Evolutionary conservation across 257 asterid genomes (phyloP).

Genomic region (Ehretia macrophylla): DNA sequence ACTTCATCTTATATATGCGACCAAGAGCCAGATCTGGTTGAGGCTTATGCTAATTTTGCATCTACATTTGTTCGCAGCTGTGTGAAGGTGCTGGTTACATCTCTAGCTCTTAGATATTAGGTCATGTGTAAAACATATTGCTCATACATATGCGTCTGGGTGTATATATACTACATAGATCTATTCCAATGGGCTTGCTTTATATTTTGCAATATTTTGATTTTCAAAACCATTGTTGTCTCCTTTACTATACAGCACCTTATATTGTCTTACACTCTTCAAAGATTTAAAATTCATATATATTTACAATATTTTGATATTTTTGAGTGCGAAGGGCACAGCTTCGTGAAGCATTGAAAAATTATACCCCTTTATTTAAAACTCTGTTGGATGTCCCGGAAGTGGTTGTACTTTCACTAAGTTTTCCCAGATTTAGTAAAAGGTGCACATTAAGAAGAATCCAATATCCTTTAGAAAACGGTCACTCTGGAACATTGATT

Average conservation of each 20-base stretch:
- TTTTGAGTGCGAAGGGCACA: not conserved
- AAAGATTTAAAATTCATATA: too few relatives aligned
- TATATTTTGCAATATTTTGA: too few relatives aligned
- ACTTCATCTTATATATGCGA: conserved; percentile 89
- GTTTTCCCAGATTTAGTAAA: too few relatives aligned
- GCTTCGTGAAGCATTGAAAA: not conserved
- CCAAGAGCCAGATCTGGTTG: conserved; percentile 94
- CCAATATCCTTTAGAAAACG: too few relatives aligned
- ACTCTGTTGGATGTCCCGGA: not conserved
- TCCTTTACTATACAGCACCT: too few relatives aligned
- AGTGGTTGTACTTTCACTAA: not conserved
- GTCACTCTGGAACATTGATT: too few relatives aligned
- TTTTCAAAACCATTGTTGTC: too few relatives aligned
- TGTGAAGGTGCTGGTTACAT: conserved; percentile 49
- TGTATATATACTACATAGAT: not conserved
- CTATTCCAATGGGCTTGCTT: too few relatives aligned
- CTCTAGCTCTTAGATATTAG: conserved; percentile 13
- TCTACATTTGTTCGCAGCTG: conserved; percentile 69
- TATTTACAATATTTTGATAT: not conserved
- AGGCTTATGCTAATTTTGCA: conserved; percentile 77
- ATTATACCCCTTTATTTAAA: not conserved
- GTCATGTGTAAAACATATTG: not conserved
- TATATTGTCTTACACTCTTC: too few relatives aligned
- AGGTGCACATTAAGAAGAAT: too few relatives aligned
- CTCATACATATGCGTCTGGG: not conserved